Percentiles rank a stretch among this genome's conserved stretches.
These are phyloP conservation scores for Annulohypoxylon maeteangense DNA, from an alignment of 495 filamentous ascomycete species.

Conservation along the genomic window DNA sequence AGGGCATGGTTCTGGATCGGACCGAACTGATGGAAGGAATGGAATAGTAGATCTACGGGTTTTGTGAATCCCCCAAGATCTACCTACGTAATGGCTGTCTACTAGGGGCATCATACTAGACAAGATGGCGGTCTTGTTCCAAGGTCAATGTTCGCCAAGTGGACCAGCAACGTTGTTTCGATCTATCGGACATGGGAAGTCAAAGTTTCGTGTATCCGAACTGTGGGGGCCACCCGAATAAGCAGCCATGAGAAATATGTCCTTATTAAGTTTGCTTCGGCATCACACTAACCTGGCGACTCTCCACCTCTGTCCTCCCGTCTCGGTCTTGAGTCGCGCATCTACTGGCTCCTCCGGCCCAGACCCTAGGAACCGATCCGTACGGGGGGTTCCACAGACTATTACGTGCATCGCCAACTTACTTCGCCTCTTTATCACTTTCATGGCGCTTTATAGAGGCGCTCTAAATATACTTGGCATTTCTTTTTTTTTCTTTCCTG, in stretches of 20 bases:
- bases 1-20: conserved; percentile 89
- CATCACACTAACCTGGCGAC: conserved; percentile 13
- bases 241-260: conserved; percentile 26
- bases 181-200: neutral
- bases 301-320: conserved; percentile 9
- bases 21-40: conserved; percentile 91
- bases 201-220: neutral
- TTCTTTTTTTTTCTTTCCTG: neutral
- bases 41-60: conserved; percentile 61
- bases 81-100: neutral
- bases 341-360: neutral
- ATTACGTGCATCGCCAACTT: conserved; percentile 1
- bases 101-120: neutral
- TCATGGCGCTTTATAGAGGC: conserved; percentile 7
- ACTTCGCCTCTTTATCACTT: conserved; percentile 13
- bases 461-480: conserved; percentile 9
- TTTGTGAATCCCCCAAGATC: neutral
- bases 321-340: conserved; percentile 21
- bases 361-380: neutral
- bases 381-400: neutral
- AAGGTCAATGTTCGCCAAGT: neutral
- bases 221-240: conserved; percentile 1
- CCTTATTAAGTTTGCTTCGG: conserved; percentile 28
- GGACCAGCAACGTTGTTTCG: neutral
- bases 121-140: neutral